Base-by-base conservation (phyloP, 2,329 filamentous ascomycete genomes). In the Apiospora aurea region DNA sequence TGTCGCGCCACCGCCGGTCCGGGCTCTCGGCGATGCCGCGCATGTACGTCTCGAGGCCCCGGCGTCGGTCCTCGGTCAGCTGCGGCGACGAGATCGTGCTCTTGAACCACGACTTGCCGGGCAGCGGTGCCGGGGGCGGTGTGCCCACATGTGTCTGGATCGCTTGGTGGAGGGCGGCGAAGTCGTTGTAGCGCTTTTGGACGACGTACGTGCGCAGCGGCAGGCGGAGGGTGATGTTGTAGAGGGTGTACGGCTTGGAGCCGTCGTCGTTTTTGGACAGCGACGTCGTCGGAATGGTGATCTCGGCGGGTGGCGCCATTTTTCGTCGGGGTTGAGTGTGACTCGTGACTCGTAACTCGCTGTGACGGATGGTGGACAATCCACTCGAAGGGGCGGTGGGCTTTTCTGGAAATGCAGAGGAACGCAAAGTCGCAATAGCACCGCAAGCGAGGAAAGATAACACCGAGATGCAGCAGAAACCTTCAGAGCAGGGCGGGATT, bases 141-240 rank as follows among this genome's bases (percentile, higher is more conserved):
- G 85, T 79, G 76, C 90, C 90, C 71, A 91, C 88, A 69, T 90
- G 84, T 53, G 87, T 83, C 26, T 86, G 85, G 11, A 97, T 87
- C 4, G 87, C 82, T 43, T 85, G 81, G 82, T 96, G 90, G 21
- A 97, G 89, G 67, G 86, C 81, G 71, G 85, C 84, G 79, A 96
- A 96, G 80, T 96, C 94, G 70, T 91, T 94, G 85, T 96, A 97
- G 77, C 94, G 92, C 82, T 95, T 96, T 78, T 91, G 90, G 6
- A 95, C 86, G 75, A 93, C 91, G 77, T 92, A 93, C 5, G 92
- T 93, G 67, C 92, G 90, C 18, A 96, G 87, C 0, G 94, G 93
- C 1, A 95, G 90, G 69, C 93, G 91, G 72, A 96, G 86, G 29
- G 90, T 91, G 81, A 95, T 92, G 81, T 94, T 93, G 85, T 95